Base-by-base conservation (phyloP, 2,329 filamentous ascomycete genomes). In the Alternaria sp. region DNA sequence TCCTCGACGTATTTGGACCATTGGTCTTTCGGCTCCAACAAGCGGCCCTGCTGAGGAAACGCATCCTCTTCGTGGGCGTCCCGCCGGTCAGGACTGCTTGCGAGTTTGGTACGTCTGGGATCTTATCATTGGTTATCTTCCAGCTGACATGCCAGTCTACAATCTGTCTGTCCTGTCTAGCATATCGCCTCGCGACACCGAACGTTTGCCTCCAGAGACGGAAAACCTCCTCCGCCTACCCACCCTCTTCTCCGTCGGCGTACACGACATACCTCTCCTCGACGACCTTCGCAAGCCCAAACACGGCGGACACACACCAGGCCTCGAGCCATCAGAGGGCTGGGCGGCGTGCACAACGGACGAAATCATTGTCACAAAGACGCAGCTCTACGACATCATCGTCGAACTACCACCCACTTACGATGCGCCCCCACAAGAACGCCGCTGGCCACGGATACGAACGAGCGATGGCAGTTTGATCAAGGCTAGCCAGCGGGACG, bases 271-370 rank as follows among this genome's bases (percentile, higher is more conserved):
- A 54, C 88, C 92, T 6, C 89, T 91, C 60, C 85, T 98, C 6
- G 85, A 89, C 69, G 84, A 88, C 59, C 86, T 91, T 66, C 85
- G 85, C 28, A 65, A 62, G 1, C 59, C 74, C 50, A 74, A 71
- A 60, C 62, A 79, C 49, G 77, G 79, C 11, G 74, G 80, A 15
- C 79, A 81, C 36, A 65, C 69, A 17, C 56, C 65, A 3, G 85
- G 84, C 23, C 85, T 88, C 45, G 77, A 67, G 30, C 43, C 62
- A 10, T 81, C 23, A 85, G 85, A 30, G 32, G 92, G 93, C 43
- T 99, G 94, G 93, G 90, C 97, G 62, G 96, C 95, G 12, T 97
- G 94, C 79, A 97, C 95, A 4, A 98, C 95, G 2, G 96, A 99
- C 81, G 95, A 92, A 74, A 96, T 99, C 62, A 86, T 99, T 13